Base-by-base conservation (phyloP, 2,329 filamentous ascomycete genomes). In the Curvularia verruculosa region DNA sequence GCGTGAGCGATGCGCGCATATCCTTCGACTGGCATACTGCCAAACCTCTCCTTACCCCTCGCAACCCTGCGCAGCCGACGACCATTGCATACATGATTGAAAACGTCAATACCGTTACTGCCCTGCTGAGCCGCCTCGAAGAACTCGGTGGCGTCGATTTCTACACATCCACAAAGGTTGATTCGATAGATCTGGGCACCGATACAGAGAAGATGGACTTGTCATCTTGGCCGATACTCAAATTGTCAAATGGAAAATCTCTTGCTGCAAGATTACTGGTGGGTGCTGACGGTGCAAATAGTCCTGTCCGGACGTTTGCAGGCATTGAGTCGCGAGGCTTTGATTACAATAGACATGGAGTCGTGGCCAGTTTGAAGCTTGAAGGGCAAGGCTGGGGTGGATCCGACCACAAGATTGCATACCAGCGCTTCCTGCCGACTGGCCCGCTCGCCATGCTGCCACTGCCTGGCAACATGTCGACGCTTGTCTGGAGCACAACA, bases 21-120 rank as follows among this genome's bases (percentile, higher is more conserved):
- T 89, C 91, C 66, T 99, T 99, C 76, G 90, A 95, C 78, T 90
- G 88, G 89, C 80, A 82, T 53, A 77, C 68, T 21, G 74, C 77
- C 46, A 73, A 78, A 44, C 77, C 78, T 8, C 58, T 70, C 18
- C 59, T 73, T 28, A 61, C 67, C 2, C 72, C 70, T 50, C 67
- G 77, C 79, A 80, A 71, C 24, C 84, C 63, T 58, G 77, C 64
- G 8, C 70, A 74, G 51, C 73, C 74, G 8, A 80, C 82, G 59
- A 90, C 87, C 1, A 92, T 99, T 65, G 95, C 95, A 9, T 96
- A 95, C 74, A 99, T 99, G 94, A 91, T 88, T 40, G 96, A 99
- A 81, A 99, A 98, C 75, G 77, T 89, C 29, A 98, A 99, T 74
- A 83, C 97, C 31, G 92, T 91, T 2, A 88, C 88, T 0, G 92